Evolutionary conservation across 192 early-diverging fungal genomes (phyloP).

Genomic region (Coemansia sp.): DNA sequence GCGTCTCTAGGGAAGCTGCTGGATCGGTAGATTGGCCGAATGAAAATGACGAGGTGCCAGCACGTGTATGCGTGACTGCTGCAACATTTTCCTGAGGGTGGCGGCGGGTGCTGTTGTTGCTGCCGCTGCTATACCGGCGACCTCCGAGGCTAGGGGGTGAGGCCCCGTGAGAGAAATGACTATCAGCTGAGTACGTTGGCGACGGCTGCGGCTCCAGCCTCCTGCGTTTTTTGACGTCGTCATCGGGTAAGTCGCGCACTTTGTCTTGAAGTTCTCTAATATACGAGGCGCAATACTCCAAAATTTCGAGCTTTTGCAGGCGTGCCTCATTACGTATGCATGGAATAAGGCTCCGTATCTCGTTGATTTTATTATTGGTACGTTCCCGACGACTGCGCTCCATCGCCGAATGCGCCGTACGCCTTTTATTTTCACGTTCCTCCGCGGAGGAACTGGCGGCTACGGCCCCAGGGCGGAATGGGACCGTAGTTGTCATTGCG

Average conservation of each 20-base stretch:
- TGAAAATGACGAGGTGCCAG: not conserved
- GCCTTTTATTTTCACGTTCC: conserved; percentile 71
- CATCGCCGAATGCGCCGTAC: conserved; percentile 82
- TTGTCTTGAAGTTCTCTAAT: conserved; percentile 40
- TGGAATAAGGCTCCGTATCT: conserved; percentile 6
- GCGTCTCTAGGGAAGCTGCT: not conserved
- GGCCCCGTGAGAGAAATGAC: not conserved
- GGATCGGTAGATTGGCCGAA: not conserved
- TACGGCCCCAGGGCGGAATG: not conserved
- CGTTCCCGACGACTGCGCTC: conserved; percentile 83
- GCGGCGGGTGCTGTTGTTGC: not conserved
- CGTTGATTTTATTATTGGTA: conserved; percentile 82
- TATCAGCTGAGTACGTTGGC: too few species aligned
- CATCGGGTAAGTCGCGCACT: not conserved
- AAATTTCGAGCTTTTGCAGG: conserved; percentile 50
- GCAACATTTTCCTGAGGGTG: not conserved
- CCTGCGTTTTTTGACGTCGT: not conserved
- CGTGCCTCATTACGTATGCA: not conserved
- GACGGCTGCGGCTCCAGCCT: not conserved
- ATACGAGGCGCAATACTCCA: conserved; percentile 37
- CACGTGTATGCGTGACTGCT: not conserved
- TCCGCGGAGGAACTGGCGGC: conserved; percentile 17
- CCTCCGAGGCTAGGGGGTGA: not conserved
- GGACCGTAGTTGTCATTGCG: not conserved
- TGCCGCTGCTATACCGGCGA: not conserved